Conservation (phyloP, 2,329 filamentous ascomycete species). For the Meredithiella fracta region DNA sequence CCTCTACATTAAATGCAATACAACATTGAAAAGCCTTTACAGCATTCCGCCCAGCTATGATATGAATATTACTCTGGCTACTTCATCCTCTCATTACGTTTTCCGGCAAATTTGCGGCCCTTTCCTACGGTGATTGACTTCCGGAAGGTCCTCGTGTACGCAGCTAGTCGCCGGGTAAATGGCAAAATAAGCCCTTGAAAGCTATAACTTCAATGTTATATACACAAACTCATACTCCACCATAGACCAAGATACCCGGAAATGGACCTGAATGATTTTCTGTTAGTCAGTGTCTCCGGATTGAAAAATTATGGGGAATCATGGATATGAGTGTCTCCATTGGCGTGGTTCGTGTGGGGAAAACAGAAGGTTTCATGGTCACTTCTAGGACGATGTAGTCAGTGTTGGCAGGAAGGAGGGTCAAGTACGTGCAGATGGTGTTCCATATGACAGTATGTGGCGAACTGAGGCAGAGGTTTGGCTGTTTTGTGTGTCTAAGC, state of each 20-base stretch:
- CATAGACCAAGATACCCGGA: neutral
- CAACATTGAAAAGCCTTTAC: no score
- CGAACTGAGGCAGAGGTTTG: no score
- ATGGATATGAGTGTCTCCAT: neutral
- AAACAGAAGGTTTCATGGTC: neutral
- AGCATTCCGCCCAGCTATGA: no score
- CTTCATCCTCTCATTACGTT: no score
- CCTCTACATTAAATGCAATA: no score
- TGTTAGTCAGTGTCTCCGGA: neutral
- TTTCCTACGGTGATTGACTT: neutral
- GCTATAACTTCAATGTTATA: neutral
- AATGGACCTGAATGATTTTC: neutral
- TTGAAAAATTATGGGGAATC: neutral
- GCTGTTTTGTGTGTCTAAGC: no score
- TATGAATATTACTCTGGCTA: no score
- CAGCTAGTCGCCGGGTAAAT: neutral
- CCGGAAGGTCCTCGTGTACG: neutral
- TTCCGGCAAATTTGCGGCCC: no score
- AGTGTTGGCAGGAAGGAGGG: no score
- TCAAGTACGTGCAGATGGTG: no score
- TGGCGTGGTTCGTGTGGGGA: neutral
- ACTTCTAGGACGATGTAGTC: neutral
- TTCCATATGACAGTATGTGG: no score
- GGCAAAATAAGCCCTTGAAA: neutral
- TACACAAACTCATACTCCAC: neutral